phyloP scores from a whole-genome alignment of 495 filamentous ascomycete genomes.

The Rhizodiscina lignyota region DNA sequence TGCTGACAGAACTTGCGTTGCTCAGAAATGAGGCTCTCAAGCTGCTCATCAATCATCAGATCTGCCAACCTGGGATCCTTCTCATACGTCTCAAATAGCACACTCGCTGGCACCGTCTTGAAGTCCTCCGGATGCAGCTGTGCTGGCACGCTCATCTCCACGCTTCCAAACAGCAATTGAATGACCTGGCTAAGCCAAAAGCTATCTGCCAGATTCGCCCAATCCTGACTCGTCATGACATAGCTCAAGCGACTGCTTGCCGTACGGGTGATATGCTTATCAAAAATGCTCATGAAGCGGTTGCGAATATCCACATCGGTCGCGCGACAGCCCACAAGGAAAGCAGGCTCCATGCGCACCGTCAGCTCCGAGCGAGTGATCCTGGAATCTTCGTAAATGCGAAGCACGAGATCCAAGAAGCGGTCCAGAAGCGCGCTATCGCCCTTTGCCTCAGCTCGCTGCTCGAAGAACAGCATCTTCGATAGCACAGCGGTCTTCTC shows the following conservation, averaged over 20 bases:
- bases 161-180: conserved; percentile 74
- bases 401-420: conserved; percentile 89
- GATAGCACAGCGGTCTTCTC: conserved; percentile 94
- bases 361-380: conserved; percentile 91
- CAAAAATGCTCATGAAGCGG: conserved; percentile 87
- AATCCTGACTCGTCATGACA: conserved; percentile 84
- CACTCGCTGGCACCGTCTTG: conserved; percentile 50
- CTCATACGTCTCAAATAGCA: conserved; percentile 48
- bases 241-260: conserved; percentile 76
- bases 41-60: conserved; percentile 62
- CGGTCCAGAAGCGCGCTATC: conserved; percentile 74
- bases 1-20: conserved; percentile 71
- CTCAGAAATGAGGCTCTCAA: conserved; percentile 59
- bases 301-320: conserved; percentile 95
- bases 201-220: conserved; percentile 84
- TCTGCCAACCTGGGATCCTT: conserved; percentile 57
- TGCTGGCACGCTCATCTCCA: conserved; percentile 64
- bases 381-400: conserved; percentile 92
- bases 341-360: conserved; percentile 91
- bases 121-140: conserved; percentile 75
- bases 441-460: too few species aligned
- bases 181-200: conserved; percentile 94
- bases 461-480: conserved; percentile 95
- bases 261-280: conserved; percentile 72
- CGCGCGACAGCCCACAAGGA: conserved; percentile 85